These are phyloP conservation scores for Ampelocalamus luodianensis DNA, from an alignment of 176 grass and related monocot species.

Conservation along the genomic window DNA sequence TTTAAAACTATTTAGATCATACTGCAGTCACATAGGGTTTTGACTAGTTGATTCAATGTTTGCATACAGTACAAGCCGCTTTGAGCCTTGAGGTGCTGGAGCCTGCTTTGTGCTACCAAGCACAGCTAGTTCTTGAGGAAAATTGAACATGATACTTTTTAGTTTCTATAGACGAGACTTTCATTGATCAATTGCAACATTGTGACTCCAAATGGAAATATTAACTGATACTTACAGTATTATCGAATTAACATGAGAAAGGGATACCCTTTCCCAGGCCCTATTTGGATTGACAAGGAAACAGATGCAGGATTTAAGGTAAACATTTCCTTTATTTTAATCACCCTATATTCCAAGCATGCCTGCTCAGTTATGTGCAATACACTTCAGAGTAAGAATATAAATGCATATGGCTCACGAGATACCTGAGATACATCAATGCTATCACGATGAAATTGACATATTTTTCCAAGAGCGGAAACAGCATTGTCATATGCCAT, in stretches of 20 bases:
- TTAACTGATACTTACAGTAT: neutral
- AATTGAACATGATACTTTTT: neutral
- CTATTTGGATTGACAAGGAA: neutral
- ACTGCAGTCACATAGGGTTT: neutral
- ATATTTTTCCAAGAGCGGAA: constrained; percentile 89
- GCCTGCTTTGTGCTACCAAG: constrained; percentile 1
- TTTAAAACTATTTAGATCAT: neutral
- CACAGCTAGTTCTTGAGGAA: neutral
- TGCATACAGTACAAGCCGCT: neutral
- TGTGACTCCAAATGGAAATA: neutral
- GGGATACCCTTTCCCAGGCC: neutral
- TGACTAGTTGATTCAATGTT: neutral
- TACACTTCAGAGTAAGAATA: constrained; percentile 25
- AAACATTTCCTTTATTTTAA: constrained; percentile 17
- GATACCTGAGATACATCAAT: constrained; percentile 78
- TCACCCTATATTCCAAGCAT: neutral
- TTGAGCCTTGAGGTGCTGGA: neutral
- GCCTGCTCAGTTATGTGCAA: constrained; percentile 5
- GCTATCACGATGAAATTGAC: constrained; percentile 67
- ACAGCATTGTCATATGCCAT: constrained; percentile 93
- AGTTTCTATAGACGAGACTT: neutral
- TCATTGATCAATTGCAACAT: neutral
- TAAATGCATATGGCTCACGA: constrained; percentile 18
- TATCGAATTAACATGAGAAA: neutral
- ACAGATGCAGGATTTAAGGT: constrained; percentile 1